phyloP scores from a whole-genome alignment of 768 basidiomycete species.

The Panus rudis region DNA sequence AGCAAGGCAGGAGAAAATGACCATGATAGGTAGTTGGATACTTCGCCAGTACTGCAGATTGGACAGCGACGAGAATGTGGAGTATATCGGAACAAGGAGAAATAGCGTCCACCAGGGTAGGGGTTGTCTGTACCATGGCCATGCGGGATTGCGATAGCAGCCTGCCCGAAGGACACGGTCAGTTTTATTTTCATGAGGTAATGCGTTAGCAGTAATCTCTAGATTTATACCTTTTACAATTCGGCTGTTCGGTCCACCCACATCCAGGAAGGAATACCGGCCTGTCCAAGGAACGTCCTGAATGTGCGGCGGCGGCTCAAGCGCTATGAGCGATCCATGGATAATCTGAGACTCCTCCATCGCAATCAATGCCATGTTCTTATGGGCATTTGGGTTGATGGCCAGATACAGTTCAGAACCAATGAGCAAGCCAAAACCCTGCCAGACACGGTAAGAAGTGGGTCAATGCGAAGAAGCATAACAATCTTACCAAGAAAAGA shows the following conservation, averaged over 20 bases:
- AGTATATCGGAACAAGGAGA: constrained; percentile 70
- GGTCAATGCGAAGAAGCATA: not conserved
- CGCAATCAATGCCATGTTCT: constrained; percentile 24
- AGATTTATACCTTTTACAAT: constrained; percentile 23
- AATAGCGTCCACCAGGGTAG: constrained; percentile 81
- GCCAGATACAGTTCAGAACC: constrained; percentile 78
- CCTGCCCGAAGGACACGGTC: constrained; percentile 34
- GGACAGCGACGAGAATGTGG: constrained; percentile 64
- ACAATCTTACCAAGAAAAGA: constrained; percentile 54
- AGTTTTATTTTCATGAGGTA: not conserved
- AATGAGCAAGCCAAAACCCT: constrained; percentile 82
- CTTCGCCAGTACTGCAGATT: constrained; percentile 71
- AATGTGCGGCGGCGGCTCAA: not conserved
- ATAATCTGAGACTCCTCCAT: constrained; percentile 24
- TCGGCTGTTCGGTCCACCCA: constrained; percentile 16
- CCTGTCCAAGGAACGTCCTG: too few species aligned
- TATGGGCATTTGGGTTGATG: constrained; percentile 51
- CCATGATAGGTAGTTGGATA: constrained; percentile 71
- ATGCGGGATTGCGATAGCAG: constrained; percentile 65
- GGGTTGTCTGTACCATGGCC: constrained; percentile 73
- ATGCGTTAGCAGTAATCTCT: not conserved
- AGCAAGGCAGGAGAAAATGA: constrained; percentile 67
- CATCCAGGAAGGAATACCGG: constrained; percentile 25
- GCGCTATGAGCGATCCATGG: constrained; percentile 44
- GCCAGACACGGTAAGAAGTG: not conserved